Conservation (phyloP, 2,329 filamentous ascomycete genomes). For the Cercospora nicotianae region DNA sequence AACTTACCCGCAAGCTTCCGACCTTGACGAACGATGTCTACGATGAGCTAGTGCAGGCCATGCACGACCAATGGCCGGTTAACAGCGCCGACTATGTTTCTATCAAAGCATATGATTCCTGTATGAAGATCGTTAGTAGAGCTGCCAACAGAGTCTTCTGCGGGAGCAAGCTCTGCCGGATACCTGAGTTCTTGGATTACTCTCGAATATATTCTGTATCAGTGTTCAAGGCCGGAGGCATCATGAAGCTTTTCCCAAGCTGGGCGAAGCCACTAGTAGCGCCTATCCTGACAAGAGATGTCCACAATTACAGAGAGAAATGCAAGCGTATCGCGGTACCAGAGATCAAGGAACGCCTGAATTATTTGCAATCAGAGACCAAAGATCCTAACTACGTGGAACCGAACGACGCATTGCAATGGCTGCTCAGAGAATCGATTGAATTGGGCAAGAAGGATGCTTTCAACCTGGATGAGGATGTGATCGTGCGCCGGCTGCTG, state of each 20-base stretch:
- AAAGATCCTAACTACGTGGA: slow-evolving; percentile 13
- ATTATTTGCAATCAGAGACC: slow-evolving; percentile 9
- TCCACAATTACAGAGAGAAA: slow-evolving; percentile 16
- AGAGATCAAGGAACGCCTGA: slow-evolving; percentile 22
- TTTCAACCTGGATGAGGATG: slow-evolving; percentile 19
- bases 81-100: slow-evolving; percentile 12
- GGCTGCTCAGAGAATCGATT: slow-evolving; percentile 25
- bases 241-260: slow-evolving; percentile 24
- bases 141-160: slow-evolving; percentile 30
- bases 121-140: slow-evolving; percentile 29
- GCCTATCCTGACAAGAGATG: slow-evolving; percentile 15
- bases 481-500: slow-evolving; percentile 25
- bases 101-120: slow-evolving; percentile 24
- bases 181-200: slow-evolving; percentile 23
- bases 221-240: slow-evolving; percentile 24
- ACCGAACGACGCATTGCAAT: slow-evolving; percentile 29
- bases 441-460: slow-evolving; percentile 22
- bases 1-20: slow-evolving; percentile 29
- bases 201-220: slow-evolving; percentile 25
- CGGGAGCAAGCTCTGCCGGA: slow-evolving; percentile 26
- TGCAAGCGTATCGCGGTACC: slow-evolving; percentile 21
- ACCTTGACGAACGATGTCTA: slow-evolving; percentile 28
- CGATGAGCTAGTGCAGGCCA: slow-evolving; percentile 22
- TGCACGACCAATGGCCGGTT: slow-evolving; percentile 22
- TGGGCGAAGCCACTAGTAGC: slow-evolving; percentile 23